Base-by-base conservation (phyloP, 225 moss, liverwort and hornwort genomes). In the Takakia lepidozioides region DNA sequence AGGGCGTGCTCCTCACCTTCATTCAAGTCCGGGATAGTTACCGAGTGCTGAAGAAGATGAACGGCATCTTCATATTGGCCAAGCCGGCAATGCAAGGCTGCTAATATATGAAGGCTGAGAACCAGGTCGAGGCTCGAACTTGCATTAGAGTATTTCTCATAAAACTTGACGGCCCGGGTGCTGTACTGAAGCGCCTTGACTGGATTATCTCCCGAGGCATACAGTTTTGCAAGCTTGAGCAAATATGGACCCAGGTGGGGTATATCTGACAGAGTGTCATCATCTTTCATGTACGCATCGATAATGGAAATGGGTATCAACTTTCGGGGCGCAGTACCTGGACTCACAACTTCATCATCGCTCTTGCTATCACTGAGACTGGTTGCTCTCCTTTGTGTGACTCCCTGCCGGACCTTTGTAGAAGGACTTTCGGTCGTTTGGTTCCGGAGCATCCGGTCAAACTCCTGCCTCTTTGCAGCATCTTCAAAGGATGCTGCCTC, bases 11-110 rank as follows among this genome's bases (percentile, higher is more conserved):
- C 58, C 16, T 66, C 78, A 2, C 73, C 78, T 10, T 19, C 23
- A 1, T 49, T 65, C 0, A 66, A n/a, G 36, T 78, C 73, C 0
- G 69, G 59, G 4, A 78, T 48, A 14, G 47, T 41, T 8, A 78
- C 46, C 2, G 78, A 69, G 8, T 72, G 72, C 49, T 69, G 51
- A 28, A 78, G 62, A 8, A 78, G 55, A 38, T 8, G 11, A 0
- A 65, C 55, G 1, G 78, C 78, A 55, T 78, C 73, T 51, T 66
- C 72, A 19, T 65, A 69, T 26, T 78, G 78, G 42, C 78, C 78
- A 29, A 78, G 62, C 22, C 69, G 73, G 58, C 69, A 66, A 55
- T 78, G 78, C 29, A 78, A 21, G 0, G 56, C 52, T 7, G 78
- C 78, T 5, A 78, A 62, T 18, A 78, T 62, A 19, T 78, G 78